These are phyloP conservation scores for Lindgomyces ingoldianus DNA, from an alignment of 495 filamentous ascomycete genomes.

Conservation along the genomic window DNA sequence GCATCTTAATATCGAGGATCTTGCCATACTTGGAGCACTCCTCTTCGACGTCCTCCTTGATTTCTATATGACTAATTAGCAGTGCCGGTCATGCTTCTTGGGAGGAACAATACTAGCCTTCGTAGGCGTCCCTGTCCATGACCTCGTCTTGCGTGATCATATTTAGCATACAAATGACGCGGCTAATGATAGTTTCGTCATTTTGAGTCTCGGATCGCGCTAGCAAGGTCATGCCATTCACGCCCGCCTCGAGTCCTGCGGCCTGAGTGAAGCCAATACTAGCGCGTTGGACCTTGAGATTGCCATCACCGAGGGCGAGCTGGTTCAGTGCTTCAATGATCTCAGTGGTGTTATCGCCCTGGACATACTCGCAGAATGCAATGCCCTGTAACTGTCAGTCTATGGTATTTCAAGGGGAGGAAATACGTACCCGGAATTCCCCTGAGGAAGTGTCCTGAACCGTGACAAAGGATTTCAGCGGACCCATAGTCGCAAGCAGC, in stretches of 20 bases:
- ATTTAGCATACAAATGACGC: slow-evolving; percentile 90
- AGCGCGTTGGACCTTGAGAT: slow-evolving; percentile 81
- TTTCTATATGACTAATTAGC: slow-evolving; percentile 64
- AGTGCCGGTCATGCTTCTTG: background rate
- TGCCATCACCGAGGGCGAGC: slow-evolving; percentile 86
- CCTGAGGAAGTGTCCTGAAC: slow-evolving; percentile 86
- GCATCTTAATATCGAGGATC: slow-evolving; percentile 84
- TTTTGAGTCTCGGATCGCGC: slow-evolving; percentile 82
- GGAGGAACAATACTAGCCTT: slow-evolving; percentile 59
- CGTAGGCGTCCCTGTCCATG: slow-evolving; percentile 89
- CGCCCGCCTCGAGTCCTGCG: slow-evolving; percentile 85
- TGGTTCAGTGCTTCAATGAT: slow-evolving; percentile 89
- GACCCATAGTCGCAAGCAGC: slow-evolving; percentile 84
- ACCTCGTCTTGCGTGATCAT: slow-evolving; percentile 98
- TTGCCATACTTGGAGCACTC: slow-evolving; percentile 90
- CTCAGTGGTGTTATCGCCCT: slow-evolving; percentile 74
- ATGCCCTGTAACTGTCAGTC: slow-evolving; percentile 64
- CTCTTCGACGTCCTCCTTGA: slow-evolving; percentile 85
- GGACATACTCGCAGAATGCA: slow-evolving; percentile 92
- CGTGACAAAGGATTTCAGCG: slow-evolving; percentile 87
- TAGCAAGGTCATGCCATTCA: slow-evolving; percentile 99
- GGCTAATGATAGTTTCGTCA: slow-evolving; percentile 68
- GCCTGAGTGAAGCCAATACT: slow-evolving; percentile 92
- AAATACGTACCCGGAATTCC: slow-evolving; percentile 77
- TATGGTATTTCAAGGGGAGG: slow-evolving; percentile 16